phyloP scores from a whole-genome alignment of 148 eudicot species.

The Tetragonia tetragonoides region DNA sequence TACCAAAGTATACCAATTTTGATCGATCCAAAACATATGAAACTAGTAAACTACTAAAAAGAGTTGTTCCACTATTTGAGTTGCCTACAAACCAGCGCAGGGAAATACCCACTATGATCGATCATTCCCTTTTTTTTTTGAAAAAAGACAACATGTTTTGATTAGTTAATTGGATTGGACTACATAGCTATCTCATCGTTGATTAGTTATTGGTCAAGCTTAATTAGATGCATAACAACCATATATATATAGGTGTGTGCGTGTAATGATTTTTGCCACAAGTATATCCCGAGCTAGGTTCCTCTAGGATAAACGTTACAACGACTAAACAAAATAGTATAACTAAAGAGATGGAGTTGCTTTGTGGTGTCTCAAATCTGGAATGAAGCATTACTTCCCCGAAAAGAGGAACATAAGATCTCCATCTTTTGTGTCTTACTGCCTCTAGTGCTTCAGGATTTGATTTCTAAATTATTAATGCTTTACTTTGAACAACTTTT shows the following conservation, averaged over 20 bases:
- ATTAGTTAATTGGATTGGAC: too few relatives aligned
- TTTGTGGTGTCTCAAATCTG: conserved; percentile 21
- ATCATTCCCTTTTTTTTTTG: too few relatives aligned
- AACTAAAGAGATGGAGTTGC: neutral
- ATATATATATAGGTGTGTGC: neutral
- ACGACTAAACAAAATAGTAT: neutral
- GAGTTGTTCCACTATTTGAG: too few relatives aligned
- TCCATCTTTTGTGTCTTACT: conserved; percentile 16
- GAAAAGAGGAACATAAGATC: conserved; percentile 26
- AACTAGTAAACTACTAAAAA: too few relatives aligned
- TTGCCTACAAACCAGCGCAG: too few relatives aligned
- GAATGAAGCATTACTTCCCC: conserved; percentile 25
- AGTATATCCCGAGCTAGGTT: neutral
- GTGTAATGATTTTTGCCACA: neutral
- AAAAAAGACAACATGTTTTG: too few relatives aligned
- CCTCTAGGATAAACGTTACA: neutral
- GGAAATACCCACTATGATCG: too few relatives aligned
- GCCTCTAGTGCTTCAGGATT: conserved; percentile 11
- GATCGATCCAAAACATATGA: too few relatives aligned
- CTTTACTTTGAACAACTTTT: conserved; percentile 22
- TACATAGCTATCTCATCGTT: too few relatives aligned
- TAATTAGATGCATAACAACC: neutral
- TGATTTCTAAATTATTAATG: conserved; percentile 14
- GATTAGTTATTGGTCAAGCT: neutral
- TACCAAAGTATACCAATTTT: too few relatives aligned